phyloP scores from a whole-genome alignment of 352 stramenopile species.

The Globisporangium radiosum region DNA sequence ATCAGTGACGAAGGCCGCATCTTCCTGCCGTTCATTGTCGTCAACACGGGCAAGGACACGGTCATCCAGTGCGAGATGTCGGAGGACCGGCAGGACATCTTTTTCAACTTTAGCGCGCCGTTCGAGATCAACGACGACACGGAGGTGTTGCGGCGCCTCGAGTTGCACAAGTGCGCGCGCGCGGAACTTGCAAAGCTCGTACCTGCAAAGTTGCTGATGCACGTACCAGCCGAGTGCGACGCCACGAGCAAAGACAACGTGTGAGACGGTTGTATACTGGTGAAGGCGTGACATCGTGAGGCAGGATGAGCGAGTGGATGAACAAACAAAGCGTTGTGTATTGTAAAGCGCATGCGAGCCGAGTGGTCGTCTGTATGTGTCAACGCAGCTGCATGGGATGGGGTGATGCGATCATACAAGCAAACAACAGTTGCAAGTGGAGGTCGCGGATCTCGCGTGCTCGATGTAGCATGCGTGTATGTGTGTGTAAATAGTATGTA shows the following conservation, averaged over 20 bases:
- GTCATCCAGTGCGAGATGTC: constrained; percentile 97
- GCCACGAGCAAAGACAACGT: constrained; percentile 54
- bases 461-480: too few relatives aligned
- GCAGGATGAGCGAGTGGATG: neutral
- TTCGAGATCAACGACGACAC: constrained; percentile 98
- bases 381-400: too few relatives aligned
- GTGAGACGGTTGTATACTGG: neutral
- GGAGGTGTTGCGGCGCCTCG: constrained; percentile 93
- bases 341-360: too few relatives aligned
- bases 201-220: constrained; percentile 65
- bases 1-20: constrained; percentile 77
- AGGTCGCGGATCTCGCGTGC: too few relatives aligned
- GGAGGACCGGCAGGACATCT: constrained; percentile 92
- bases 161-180: constrained; percentile 77
- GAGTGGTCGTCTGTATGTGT: too few relatives aligned
- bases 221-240: constrained; percentile 75
- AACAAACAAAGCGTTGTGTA: neutral
- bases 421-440: too few relatives aligned
- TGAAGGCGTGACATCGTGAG: neutral
- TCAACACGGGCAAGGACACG: constrained; percentile 92
- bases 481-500: too few relatives aligned
- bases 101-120: constrained; percentile 95
- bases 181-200: constrained; percentile 69
- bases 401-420: too few relatives aligned
- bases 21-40: constrained; percentile 95